A percentile compares a stretch with the other conserved stretches of the same genome.
phyloP scores from a whole-genome alignment of 208 protist species.

The Porcisia hertigi region DNA sequence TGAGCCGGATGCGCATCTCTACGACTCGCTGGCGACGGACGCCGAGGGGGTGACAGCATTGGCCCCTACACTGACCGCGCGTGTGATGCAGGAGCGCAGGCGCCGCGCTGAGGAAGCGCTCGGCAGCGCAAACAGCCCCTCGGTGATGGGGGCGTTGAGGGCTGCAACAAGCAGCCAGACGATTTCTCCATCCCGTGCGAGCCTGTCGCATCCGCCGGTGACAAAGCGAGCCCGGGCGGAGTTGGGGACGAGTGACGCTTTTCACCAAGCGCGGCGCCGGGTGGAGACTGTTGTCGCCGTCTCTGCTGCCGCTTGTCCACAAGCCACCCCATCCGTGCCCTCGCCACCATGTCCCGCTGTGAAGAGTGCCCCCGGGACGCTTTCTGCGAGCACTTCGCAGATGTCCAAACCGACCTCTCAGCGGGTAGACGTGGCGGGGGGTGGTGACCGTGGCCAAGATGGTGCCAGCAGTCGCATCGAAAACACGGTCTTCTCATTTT shows the following conservation, averaged over 20 bases:
- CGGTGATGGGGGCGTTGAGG: neutral
- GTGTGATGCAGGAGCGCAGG: slow-evolving; percentile 20
- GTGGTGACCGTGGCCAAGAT: neutral
- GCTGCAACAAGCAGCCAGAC: neutral
- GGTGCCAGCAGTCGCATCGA: neutral
- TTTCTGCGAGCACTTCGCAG: neutral
- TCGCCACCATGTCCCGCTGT: too few relatives aligned
- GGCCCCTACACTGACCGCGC: slow-evolving; percentile 17
- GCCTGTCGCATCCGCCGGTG: neutral
- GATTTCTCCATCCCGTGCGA: neutral
- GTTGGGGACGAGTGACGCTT: neutral
- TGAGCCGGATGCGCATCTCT: neutral
- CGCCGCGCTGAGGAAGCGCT: slow-evolving; percentile 12
- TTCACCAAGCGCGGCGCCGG: neutral
- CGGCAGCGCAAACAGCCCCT: neutral
- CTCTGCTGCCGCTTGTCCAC: neutral
- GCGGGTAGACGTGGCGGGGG: neutral
- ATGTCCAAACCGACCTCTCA: neutral
- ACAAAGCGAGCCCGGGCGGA: slow-evolving; percentile 5
- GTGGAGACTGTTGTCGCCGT: neutral
- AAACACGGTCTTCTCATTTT: slow-evolving; percentile 8
- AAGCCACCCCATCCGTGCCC: neutral
- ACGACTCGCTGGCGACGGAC: slow-evolving; percentile 1
- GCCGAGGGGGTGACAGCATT: neutral
- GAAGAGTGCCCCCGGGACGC: neutral